Conservation (phyloP, 2,329 filamentous ascomycete genomes). For the Didymella segeticola region DNA sequence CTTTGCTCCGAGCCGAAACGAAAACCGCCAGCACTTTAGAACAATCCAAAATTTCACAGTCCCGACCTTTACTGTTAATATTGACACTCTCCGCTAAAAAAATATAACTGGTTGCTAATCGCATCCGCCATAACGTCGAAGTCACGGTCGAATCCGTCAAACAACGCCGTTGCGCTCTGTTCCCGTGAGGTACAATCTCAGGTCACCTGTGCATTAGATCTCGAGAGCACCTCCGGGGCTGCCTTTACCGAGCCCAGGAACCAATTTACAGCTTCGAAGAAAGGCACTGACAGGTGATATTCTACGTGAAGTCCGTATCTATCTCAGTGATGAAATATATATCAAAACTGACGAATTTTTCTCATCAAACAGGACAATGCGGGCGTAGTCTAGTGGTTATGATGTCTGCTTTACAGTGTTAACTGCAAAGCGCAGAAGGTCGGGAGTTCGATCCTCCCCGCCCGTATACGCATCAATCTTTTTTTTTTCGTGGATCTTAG, state of each 20-base stretch:
- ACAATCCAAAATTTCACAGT: not conserved
- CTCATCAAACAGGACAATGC: not conserved
- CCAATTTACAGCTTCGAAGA: not conserved
- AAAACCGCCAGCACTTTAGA: not conserved
- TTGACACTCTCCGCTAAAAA: too few relatives aligned
- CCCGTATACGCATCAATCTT: slow-evolving; percentile 37
- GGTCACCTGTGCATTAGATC: too few relatives aligned
- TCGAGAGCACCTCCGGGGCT: too few relatives aligned
- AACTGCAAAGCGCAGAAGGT: slow-evolving; percentile 45
- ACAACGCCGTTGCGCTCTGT: too few relatives aligned
- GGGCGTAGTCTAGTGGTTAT: slow-evolving; percentile 44
- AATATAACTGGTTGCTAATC: too few relatives aligned
- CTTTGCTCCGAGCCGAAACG: not conserved
- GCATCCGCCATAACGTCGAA: too few relatives aligned
- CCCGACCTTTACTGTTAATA: not conserved
- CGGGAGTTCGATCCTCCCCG: slow-evolving; percentile 47
- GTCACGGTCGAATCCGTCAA: too few relatives aligned
- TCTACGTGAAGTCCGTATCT: too few relatives aligned
- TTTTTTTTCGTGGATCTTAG: slow-evolving; percentile 23
- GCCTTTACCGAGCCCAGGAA: too few relatives aligned
- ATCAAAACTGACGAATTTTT: not conserved
- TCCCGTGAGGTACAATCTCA: too few relatives aligned
- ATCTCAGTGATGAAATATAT: not conserved
- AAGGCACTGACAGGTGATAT: too few relatives aligned
- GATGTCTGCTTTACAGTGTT: slow-evolving; percentile 47